Percentiles rank a stretch among this genome's conserved stretches.
Evolutionary conservation across 225 moss, liverwort and hornwort genomes (phyloP).

Genomic region (Antitrichia curtipendula): DNA sequence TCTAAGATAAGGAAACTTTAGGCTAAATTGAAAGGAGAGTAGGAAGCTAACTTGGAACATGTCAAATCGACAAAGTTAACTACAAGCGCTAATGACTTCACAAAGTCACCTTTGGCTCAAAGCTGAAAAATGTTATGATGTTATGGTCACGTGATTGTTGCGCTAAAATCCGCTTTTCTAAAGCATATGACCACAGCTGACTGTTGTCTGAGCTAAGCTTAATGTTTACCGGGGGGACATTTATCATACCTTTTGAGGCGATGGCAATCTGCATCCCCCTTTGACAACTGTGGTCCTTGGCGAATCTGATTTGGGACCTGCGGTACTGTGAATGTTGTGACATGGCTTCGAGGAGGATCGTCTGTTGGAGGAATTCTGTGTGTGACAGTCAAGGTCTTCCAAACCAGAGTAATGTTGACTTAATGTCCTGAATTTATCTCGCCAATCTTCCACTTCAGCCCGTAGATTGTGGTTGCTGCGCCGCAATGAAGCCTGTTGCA

Average conservation of each 20-base stretch:
- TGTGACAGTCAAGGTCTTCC: conserved; percentile 21
- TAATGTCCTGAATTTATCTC: conserved; percentile 19
- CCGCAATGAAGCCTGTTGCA: conserved; percentile 29
- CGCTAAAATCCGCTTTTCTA: too few relatives aligned
- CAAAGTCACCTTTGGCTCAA: neutral
- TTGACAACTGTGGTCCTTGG: conserved; percentile 1
- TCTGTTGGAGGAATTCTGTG: conserved; percentile 36
- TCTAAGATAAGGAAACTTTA: neutral
- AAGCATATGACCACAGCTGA: too few relatives aligned
- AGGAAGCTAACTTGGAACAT: neutral
- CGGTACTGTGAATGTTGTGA: neutral
- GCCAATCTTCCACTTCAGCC: conserved; percentile 37
- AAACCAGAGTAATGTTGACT: conserved; percentile 38
- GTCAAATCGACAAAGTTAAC: neutral
- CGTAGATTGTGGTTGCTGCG: conserved; percentile 35
- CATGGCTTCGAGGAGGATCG: conserved; percentile 5
- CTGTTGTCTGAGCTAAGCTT: neutral
- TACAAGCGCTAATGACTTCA: neutral
- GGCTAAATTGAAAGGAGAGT: neutral
- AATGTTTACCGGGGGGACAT: neutral
- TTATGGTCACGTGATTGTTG: neutral
- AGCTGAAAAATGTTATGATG: neutral
- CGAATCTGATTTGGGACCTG: neutral
- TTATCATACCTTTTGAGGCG: neutral
- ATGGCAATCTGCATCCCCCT: neutral